A percentile compares a stretch with the other conserved stretches of the same genome.
phyloP scores from a whole-genome alignment of 208 protist species.

The Leishmania major region DNA sequence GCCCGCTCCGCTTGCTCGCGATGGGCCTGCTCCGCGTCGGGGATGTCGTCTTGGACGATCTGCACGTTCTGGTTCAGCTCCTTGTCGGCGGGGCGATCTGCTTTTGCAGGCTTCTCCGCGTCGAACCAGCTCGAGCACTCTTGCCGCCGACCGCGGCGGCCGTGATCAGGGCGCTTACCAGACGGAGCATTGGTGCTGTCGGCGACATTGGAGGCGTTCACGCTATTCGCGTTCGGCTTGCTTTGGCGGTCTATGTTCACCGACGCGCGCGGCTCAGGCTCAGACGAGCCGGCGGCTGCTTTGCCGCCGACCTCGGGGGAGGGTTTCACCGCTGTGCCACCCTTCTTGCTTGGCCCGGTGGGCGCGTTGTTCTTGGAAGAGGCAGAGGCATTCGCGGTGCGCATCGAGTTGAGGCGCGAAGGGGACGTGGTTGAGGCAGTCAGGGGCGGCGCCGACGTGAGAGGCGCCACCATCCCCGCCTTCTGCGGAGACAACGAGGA shows the following conservation, averaged over 20 bases:
- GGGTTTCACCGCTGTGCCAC: background rate
- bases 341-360: background rate
- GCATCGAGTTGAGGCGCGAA: background rate
- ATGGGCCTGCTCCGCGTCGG: conserved; percentile 30
- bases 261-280: background rate
- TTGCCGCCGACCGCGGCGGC: conserved; percentile 10
- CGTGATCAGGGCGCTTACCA: background rate
- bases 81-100: conserved; percentile 28
- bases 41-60: conserved; percentile 54
- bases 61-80: conserved; percentile 45
- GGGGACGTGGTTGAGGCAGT: background rate
- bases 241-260: background rate
- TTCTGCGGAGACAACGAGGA: background rate
- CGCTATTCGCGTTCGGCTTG: background rate
- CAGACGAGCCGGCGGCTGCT: background rate
- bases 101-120: conserved; percentile 14
- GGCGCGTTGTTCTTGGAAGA: background rate
- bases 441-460: background rate
- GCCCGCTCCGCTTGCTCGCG: conserved; percentile 34
- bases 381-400: background rate
- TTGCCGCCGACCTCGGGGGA: background rate
- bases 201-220: background rate
- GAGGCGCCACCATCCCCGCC: background rate
- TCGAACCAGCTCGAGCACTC: conserved; percentile 24
- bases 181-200: background rate